Evolutionary conservation across 1,284 basidiomycete genomes (phyloP).

Genomic region (Xanthoconium separans): DNA sequence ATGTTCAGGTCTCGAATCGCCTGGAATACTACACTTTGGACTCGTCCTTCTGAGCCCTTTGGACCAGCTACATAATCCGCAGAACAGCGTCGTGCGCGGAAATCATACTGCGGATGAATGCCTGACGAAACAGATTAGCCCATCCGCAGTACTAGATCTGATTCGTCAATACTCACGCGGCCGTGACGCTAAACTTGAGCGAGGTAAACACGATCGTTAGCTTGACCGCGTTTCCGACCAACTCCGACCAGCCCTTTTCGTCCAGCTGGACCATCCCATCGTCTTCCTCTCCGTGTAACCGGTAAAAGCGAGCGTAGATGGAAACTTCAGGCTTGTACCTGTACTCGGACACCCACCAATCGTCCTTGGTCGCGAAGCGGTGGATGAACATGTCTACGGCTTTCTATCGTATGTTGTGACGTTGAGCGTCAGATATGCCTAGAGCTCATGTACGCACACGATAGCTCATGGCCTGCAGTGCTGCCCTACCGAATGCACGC

Average conservation of each 20-base stretch:
- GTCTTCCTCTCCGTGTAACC: constrained; percentile 32
- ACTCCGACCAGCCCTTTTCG: constrained; percentile 32
- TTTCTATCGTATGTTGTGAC: constrained; percentile 17
- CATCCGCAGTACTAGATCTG: constrained; percentile 2
- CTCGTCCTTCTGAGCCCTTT: no score
- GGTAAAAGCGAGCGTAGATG: constrained; percentile 34
- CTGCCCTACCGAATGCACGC: constrained; percentile 30
- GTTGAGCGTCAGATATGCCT: background rate
- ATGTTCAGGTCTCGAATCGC: background rate
- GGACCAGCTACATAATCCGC: background rate
- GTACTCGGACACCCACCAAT: constrained; percentile 36
- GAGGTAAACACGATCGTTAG: constrained; percentile 32
- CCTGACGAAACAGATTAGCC: constrained; percentile 13
- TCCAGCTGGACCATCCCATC: constrained; percentile 33
- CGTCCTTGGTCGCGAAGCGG: constrained; percentile 34
- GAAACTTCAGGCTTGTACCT: constrained; percentile 33
- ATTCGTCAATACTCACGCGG: constrained; percentile 24
- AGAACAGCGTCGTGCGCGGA: background rate
- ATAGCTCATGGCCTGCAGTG: constrained; percentile 34
- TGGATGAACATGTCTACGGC: constrained; percentile 32
- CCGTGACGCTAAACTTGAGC: constrained; percentile 33
- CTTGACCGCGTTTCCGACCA: constrained; percentile 34
- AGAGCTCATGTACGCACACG: constrained; percentile 20
- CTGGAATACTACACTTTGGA: no score
- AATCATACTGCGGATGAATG: constrained; percentile 28